Evolutionary conservation across 768 basidiomycete genomes (phyloP).

Genomic region (Mycena alexandri): DNA sequence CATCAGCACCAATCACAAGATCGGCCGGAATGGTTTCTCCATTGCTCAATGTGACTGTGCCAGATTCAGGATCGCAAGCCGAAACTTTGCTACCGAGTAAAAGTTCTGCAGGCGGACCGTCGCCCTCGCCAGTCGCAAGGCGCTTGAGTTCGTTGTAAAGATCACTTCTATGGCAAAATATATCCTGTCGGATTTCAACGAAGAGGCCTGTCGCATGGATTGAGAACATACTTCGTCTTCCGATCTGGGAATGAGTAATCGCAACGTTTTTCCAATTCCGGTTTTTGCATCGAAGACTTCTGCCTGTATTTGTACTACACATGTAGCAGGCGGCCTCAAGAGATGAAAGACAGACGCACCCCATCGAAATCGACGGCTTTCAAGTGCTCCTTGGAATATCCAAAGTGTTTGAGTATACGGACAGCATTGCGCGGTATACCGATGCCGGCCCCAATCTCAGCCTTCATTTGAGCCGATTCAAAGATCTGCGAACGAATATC

Average conservation of each 20-base stretch:
- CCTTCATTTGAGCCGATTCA: constrained; percentile 16
- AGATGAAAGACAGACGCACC: background rate
- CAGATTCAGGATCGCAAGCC: constrained; percentile 42
- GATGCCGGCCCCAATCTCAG: constrained; percentile 28
- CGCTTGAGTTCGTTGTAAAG: constrained; percentile 28
- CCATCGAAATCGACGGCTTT: constrained; percentile 21
- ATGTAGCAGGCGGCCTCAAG: background rate
- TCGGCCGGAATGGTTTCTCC: constrained; percentile 51
- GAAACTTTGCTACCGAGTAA: constrained; percentile 22
- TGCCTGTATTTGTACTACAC: background rate
- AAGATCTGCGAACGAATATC: constrained; percentile 25
- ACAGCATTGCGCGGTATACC: constrained; percentile 20
- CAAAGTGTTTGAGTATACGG: constrained; percentile 14
- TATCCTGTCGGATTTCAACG: background rate
- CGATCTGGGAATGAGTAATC: constrained; percentile 2
- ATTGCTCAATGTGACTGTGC: constrained; percentile 49
- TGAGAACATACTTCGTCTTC: background rate
- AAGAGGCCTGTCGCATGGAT: background rate
- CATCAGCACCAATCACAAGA: constrained; percentile 54
- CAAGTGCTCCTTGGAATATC: constrained; percentile 19
- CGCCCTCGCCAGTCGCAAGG: constrained; percentile 13
- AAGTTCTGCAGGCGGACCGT: constrained; percentile 23
- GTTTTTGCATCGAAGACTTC: constrained; percentile 12
- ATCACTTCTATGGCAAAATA: constrained; percentile 27
- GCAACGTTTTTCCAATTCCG: background rate